Percentiles rank a stretch among this genome's conserved stretches.
Conservation (phyloP, 129 eudicot genomes). For the Calendula officinalis region DNA sequence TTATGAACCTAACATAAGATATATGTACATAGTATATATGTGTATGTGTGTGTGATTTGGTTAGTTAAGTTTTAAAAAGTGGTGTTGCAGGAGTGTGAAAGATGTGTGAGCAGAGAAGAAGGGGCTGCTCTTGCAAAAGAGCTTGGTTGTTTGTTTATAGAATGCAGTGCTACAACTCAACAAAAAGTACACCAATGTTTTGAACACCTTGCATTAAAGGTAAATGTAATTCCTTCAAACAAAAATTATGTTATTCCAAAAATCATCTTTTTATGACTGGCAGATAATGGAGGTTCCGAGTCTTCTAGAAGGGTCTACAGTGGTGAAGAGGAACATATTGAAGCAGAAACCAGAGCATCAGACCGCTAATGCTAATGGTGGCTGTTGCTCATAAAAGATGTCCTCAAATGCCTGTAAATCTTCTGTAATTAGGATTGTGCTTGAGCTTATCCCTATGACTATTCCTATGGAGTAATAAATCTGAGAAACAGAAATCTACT, state of each 20-base stretch:
- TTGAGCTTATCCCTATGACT: constrained; percentile 18
- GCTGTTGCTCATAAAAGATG: constrained; percentile 61
- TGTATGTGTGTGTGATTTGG: not conserved
- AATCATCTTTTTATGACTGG: too few species aligned
- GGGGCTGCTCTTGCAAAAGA: constrained; percentile 84
- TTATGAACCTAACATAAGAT: not conserved
- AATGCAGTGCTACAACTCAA: constrained; percentile 89
- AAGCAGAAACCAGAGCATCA: constrained; percentile 74
- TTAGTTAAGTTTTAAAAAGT: not conserved
- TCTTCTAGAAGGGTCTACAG: constrained; percentile 80
- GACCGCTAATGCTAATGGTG: constrained; percentile 27
- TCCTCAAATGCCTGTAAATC: constrained; percentile 6
- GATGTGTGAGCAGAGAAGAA: constrained; percentile 87
- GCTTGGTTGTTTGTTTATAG: constrained; percentile 77
- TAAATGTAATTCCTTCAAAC: too few species aligned
- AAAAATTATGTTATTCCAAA: too few species aligned
- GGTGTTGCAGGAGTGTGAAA: constrained; percentile 66
- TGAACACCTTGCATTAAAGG: constrained; percentile 87
- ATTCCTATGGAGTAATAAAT: constrained; percentile 4
- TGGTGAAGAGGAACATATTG: constrained; percentile 64
- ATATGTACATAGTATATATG: not conserved
- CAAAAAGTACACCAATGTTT: constrained; percentile 80
- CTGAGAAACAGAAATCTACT: not conserved
- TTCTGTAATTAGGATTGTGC: constrained; percentile 27
- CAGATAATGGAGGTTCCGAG: constrained; percentile 98